Conservation (phyloP, 2,329 filamentous ascomycete species). For the Arthrobotrys sinensis region DNA sequence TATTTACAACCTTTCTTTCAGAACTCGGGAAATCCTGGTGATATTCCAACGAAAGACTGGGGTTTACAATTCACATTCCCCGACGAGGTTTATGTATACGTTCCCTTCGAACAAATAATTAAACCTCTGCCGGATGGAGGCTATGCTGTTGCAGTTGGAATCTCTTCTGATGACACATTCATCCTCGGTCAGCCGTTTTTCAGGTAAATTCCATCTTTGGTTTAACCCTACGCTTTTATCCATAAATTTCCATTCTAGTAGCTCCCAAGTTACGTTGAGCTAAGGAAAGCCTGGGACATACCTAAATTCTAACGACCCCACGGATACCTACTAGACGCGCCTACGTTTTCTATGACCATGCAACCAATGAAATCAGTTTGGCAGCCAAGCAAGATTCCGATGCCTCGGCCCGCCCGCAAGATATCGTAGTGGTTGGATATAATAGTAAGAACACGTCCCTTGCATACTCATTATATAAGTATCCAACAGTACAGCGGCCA, state of each 20-base stretch:
- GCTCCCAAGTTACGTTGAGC: too few relatives aligned
- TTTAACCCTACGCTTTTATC: too few relatives aligned
- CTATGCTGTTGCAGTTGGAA: not conserved
- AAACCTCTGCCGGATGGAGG: not conserved
- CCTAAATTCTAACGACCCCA: not conserved
- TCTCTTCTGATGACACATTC: not conserved
- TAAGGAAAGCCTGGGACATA: too few relatives aligned
- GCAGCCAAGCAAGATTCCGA: not conserved
- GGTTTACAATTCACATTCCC: not conserved
- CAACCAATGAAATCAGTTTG: not conserved
- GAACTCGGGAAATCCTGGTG: not conserved
- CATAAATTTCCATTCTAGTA: too few relatives aligned
- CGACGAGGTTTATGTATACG: not conserved
- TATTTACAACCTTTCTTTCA: not conserved
- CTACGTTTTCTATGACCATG: not conserved
- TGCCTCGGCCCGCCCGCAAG: too few relatives aligned
- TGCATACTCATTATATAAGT: not conserved
- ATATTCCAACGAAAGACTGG: not conserved
- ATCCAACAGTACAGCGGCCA: too few relatives aligned
- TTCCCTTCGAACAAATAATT: not conserved
- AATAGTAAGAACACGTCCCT: not conserved
- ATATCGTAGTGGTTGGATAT: not conserved
- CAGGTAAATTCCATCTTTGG: not conserved
- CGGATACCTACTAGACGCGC: not conserved
- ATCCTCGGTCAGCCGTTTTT: not conserved